Conservation (phyloP, 139 green algal species). For the Chlamydomonas urium region DNA sequence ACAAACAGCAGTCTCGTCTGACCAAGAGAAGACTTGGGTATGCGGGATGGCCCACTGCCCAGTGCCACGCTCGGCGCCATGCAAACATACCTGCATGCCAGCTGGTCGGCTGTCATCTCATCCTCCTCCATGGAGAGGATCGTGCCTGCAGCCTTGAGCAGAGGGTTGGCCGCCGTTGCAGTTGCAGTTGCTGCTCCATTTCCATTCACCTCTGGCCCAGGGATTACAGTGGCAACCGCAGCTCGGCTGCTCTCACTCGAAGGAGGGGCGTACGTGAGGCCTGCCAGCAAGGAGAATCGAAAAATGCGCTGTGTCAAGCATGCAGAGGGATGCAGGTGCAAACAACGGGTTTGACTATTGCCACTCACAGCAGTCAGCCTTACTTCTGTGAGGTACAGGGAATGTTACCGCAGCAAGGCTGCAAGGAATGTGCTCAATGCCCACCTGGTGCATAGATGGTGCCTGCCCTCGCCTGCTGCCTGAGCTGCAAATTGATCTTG, state of each 20-base stretch:
- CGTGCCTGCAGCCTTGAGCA: slow-evolving; percentile 9
- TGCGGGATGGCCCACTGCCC: too few species aligned
- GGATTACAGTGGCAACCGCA: neutral
- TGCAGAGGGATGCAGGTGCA: too few species aligned
- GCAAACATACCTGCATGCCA: slow-evolving; percentile 59
- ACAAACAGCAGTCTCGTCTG: too few species aligned
- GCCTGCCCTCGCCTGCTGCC: slow-evolving; percentile 84
- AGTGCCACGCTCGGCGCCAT: too few species aligned
- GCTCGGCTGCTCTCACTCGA: neutral
- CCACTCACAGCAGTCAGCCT: too few species aligned
- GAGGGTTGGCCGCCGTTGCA: neutral
- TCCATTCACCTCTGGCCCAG: neutral
- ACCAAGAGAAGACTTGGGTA: too few species aligned
- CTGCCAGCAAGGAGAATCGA: too few species aligned
- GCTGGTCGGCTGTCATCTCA: slow-evolving; percentile 58
- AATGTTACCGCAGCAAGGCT: too few species aligned
- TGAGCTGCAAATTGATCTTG: slow-evolving; percentile 84
- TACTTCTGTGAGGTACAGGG: too few species aligned
- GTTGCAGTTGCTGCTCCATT: neutral
- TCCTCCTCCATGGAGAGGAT: slow-evolving; percentile 75
- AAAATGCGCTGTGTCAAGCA: too few species aligned
- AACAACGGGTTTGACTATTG: too few species aligned
- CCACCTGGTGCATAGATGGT: slow-evolving; percentile 79
- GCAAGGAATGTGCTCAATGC: too few species aligned
- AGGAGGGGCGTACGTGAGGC: slow-evolving; percentile 24